Evolutionary conservation across 768 basidiomycete species (phyloP).

Genomic region (Nidularia pulvinata): DNA sequence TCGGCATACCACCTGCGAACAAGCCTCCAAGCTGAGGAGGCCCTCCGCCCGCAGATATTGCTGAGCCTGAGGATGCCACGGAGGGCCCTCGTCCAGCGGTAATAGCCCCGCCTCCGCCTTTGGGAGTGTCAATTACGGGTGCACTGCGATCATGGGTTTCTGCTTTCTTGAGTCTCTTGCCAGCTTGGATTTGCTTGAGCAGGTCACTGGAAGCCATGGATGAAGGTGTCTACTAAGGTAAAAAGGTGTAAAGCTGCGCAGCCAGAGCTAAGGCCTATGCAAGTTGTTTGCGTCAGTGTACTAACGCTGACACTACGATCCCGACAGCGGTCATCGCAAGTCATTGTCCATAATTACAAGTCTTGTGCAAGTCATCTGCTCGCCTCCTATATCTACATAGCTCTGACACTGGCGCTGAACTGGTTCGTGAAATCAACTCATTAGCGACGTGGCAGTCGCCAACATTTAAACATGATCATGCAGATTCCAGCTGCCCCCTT

Average conservation of each 20-base stretch:
- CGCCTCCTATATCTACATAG: too few relatives aligned
- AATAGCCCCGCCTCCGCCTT: conserved; percentile 37
- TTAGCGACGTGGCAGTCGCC: too few relatives aligned
- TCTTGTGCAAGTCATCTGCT: too few relatives aligned
- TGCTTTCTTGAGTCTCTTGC: conserved; percentile 80
- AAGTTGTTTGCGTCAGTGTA: too few relatives aligned
- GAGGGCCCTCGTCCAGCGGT: conserved; percentile 13
- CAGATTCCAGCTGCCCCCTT: too few relatives aligned
- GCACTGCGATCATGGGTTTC: conserved; percentile 83
- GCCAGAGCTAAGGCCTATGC: background rate
- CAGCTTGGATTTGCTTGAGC: conserved; percentile 80
- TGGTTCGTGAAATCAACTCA: too few relatives aligned
- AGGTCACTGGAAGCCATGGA: conserved; percentile 77
- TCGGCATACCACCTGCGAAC: conserved; percentile 93
- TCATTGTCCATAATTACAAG: too few relatives aligned
- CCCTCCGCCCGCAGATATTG: conserved; percentile 24
- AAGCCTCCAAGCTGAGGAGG: conserved; percentile 84
- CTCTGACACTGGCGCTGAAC: too few relatives aligned
- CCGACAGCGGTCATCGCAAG: too few relatives aligned
- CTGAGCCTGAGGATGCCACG: conserved; percentile 6
- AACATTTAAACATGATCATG: too few relatives aligned
- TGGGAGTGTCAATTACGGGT: conserved; percentile 51
- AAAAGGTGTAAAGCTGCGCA: background rate
- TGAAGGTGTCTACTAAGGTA: background rate
- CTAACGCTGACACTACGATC: too few relatives aligned